These are phyloP conservation scores for Symbiodinium natans DNA, from an alignment of 73 alveolate species.

Conservation along the genomic window DNA sequence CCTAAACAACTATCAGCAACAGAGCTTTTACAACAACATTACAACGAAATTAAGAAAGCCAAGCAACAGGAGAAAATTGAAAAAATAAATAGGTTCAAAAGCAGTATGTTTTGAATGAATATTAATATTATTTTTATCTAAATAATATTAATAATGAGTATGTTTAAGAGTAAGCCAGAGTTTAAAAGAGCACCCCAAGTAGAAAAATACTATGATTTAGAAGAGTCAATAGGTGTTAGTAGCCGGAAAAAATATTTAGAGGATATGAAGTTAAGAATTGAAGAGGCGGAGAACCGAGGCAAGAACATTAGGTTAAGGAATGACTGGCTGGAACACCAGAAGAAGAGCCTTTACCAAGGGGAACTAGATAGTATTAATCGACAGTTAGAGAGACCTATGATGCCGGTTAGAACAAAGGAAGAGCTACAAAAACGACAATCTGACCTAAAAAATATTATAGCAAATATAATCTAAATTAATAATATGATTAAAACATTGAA, in stretches of 20 bases:
- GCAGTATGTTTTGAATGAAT: slow-evolving; percentile 7
- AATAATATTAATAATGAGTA: too few relatives aligned
- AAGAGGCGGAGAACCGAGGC: neutral
- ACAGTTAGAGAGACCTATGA: slow-evolving; percentile 7
- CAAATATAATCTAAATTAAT: neutral
- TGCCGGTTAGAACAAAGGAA: neutral
- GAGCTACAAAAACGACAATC: neutral
- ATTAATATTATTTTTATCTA: too few relatives aligned
- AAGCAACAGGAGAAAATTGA: neutral
- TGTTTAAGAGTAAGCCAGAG: neutral
- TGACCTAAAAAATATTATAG: neutral
- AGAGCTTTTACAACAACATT: neutral
- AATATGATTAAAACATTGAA: neutral
- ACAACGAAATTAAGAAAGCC: neutral
- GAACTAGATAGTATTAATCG: neutral
- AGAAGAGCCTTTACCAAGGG: neutral
- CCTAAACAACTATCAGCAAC: neutral
- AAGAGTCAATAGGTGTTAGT: neutral
- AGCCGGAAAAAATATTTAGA: neutral
- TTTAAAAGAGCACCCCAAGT: neutral
- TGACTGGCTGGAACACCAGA: slow-evolving; percentile 9
- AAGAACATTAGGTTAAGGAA: slow-evolving; percentile 10
- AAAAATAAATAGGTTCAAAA: neutral
- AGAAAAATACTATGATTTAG: neutral
- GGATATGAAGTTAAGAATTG: neutral